Conservation (phyloP, 768 basidiomycete genomes). For the Boletus reticulatus region DNA sequence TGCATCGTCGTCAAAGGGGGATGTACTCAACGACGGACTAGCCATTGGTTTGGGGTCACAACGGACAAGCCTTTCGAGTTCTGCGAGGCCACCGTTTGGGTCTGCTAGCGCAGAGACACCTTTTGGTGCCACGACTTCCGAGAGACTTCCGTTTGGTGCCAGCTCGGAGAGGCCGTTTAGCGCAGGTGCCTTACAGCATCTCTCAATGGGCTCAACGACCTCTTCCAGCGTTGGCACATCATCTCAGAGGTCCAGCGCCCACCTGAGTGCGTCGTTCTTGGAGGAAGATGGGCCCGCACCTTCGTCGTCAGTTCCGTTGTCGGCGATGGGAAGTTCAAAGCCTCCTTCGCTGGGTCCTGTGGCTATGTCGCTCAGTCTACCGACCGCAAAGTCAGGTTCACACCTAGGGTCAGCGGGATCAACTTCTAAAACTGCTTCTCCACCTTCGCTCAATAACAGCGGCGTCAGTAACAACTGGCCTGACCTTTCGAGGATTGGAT, state of each 20-base stretch:
- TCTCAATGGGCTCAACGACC: background rate
- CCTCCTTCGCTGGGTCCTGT: slow-evolving; percentile 11
- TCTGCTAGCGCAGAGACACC: slow-evolving; percentile 15
- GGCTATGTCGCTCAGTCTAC: slow-evolving; percentile 15
- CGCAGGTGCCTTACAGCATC: slow-evolving; percentile 10
- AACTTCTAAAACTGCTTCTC: slow-evolving; percentile 7
- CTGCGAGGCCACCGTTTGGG: slow-evolving; percentile 18
- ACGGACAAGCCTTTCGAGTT: slow-evolving; percentile 20
- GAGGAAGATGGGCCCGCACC: slow-evolving; percentile 17
- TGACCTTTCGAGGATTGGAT: slow-evolving; percentile 17
- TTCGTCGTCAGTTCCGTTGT: slow-evolving; percentile 4
- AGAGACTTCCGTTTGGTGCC: slow-evolving; percentile 17
- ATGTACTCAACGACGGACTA: slow-evolving; percentile 15
- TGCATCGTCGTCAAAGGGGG: slow-evolving; percentile 18
- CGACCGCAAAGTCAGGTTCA: slow-evolving; percentile 10
- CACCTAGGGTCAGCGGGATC: slow-evolving; percentile 3
- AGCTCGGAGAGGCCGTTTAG: slow-evolving; percentile 16
- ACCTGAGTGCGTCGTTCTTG: slow-evolving; percentile 4
- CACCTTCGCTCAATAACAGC: slow-evolving; percentile 6
- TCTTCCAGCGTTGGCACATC: slow-evolving; percentile 4
- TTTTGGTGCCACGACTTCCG: slow-evolving; percentile 13
- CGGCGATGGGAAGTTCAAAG: slow-evolving; percentile 2
- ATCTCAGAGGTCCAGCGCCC: slow-evolving; percentile 9
- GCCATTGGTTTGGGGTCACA: slow-evolving; percentile 19
- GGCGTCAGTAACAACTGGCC: slow-evolving; percentile 1